Evolutionary conservation across 768 basidiomycete species (phyloP).

Genomic region (Pholiota molesta): DNA sequence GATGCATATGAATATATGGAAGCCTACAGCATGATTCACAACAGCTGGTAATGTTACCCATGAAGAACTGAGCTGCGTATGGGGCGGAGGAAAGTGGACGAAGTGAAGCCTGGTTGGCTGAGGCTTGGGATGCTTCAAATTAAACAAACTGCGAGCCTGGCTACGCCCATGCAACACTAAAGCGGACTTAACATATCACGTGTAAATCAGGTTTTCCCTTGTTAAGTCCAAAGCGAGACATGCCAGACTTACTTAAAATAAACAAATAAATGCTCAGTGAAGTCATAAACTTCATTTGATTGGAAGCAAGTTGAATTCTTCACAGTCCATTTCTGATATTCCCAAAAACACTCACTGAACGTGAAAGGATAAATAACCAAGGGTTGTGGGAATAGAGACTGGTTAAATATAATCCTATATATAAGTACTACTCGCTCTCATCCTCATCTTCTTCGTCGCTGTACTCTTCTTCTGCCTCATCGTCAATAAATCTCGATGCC

Average conservation of each 20-base stretch:
- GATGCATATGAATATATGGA: slow-evolving; percentile 18
- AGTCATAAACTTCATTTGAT: too few relatives aligned
- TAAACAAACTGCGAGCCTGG: slow-evolving; percentile 6
- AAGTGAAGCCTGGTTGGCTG: neutral
- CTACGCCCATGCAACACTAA: slow-evolving; percentile 1
- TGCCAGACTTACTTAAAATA: too few relatives aligned
- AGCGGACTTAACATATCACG: slow-evolving; percentile 8
- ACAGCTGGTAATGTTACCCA: slow-evolving; percentile 82
- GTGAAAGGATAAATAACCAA: neutral
- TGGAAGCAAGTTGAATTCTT: too few relatives aligned
- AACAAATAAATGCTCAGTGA: too few relatives aligned
- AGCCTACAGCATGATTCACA: slow-evolving; percentile 82
- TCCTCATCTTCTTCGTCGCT: slow-evolving; percentile 53
- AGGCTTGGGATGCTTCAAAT: slow-evolving; percentile 14
- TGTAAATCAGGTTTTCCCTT: neutral
- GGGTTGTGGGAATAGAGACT: neutral
- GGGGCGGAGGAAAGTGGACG: slow-evolving; percentile 13
- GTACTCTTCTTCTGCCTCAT: slow-evolving; percentile 63
- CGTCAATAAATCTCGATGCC: slow-evolving; percentile 60
- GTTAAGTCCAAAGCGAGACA: neutral
- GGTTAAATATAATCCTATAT: neutral
- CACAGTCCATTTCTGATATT: too few relatives aligned
- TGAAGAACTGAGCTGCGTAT: slow-evolving; percentile 27
- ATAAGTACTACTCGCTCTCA: slow-evolving; percentile 53
- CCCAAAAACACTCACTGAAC: too few relatives aligned